Conservation (phyloP, 2,329 filamentous ascomycete genomes). For the Pseudogymnoascus sp. region DNA sequence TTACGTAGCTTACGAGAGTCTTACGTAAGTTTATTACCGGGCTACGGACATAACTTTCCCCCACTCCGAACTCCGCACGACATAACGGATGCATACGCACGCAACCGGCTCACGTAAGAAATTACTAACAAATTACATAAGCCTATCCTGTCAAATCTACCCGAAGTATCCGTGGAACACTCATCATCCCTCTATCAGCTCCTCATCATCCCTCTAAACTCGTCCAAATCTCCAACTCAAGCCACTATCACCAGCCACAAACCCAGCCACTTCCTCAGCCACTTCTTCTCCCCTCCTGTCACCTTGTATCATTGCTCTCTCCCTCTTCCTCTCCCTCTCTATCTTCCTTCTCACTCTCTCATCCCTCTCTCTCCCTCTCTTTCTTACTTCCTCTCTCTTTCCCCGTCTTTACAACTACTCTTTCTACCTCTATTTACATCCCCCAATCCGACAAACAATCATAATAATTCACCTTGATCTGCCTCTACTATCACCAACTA, state of each 20-base stretch:
- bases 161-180: not conserved
- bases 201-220: not conserved
- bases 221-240: not conserved
- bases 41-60: not conserved
- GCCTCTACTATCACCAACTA: not conserved
- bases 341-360: not conserved
- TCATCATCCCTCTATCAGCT: no score
- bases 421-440: not conserved
- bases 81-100: not conserved
- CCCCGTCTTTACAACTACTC: not conserved
- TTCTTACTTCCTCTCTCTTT: not conserved
- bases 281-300: not conserved
- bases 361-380: not conserved
- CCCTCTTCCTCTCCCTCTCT: not conserved
- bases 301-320: not conserved
- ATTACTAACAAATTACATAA: constrained; percentile 1
- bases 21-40: not conserved
- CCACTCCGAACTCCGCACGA: not conserved
- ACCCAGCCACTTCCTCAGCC: not conserved
- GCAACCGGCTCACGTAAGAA: not conserved
- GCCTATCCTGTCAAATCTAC: not conserved
- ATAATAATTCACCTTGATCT: not conserved
- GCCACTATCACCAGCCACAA: not conserved
- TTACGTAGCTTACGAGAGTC: not conserved
- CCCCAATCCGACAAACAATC: not conserved